A percentile compares a stretch with the other conserved stretches of the same genome.
Evolutionary conservation across 306 rosid species (phyloP).

Genomic region (Dryas drummondii): DNA sequence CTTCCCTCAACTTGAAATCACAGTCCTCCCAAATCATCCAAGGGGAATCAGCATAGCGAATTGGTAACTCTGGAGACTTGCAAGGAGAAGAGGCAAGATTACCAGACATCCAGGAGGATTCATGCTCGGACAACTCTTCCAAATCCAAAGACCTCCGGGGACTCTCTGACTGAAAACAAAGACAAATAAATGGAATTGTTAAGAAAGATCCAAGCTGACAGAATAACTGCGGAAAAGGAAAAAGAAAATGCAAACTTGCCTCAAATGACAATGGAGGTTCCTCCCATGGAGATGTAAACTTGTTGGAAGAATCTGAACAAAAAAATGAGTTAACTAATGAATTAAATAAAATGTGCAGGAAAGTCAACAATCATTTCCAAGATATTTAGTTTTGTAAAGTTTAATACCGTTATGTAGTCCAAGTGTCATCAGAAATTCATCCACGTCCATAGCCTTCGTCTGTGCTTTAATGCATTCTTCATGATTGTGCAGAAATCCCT

Average conservation of each 20-base stretch:
- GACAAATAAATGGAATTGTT: neutral
- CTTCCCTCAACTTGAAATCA: neutral
- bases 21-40: conserved; percentile 3
- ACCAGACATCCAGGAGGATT: neutral
- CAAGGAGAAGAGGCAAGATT: neutral
- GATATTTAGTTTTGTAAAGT: neutral
- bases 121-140: conserved; percentile 23
- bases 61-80: neutral
- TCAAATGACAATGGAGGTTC: conserved; percentile 7
- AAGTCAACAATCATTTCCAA: neutral
- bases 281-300: neutral
- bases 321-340: neutral
- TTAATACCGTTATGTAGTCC: conserved; percentile 45
- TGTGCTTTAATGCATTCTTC: conserved; percentile 50
- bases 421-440: conserved; percentile 33
- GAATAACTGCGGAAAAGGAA: neutral
- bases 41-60: neutral
- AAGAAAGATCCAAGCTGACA: neutral
- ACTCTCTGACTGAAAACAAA: neutral
- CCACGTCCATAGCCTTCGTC: conserved; percentile 25
- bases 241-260: conserved; percentile 31
- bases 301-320: conserved; percentile 29
- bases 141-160: neutral
- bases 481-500: conserved; percentile 53
- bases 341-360: neutral